Evolutionary conservation across 2,329 filamentous ascomycete genomes (phyloP).

Genomic region (Tolypocladium cylindrosporum): DNA sequence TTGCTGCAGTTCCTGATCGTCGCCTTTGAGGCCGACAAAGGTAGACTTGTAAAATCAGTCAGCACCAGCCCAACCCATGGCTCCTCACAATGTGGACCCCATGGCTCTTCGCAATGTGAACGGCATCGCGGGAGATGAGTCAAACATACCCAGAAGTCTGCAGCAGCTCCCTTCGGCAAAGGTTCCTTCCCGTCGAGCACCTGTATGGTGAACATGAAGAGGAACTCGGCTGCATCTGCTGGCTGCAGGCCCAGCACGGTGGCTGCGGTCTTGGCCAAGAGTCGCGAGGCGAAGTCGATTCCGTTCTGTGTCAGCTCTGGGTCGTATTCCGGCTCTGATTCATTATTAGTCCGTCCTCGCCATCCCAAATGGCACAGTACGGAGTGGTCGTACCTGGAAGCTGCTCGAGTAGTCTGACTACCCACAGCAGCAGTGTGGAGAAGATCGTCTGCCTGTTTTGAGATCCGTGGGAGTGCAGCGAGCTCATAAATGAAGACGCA

Average conservation of each 20-base stretch:
- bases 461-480: slow-evolving; percentile 36
- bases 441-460: slow-evolving; percentile 37
- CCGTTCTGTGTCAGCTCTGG: slow-evolving; percentile 64
- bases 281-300: slow-evolving; percentile 59
- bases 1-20: slow-evolving; percentile 30
- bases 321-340: slow-evolving; percentile 56
- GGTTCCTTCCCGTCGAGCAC: slow-evolving; percentile 63
- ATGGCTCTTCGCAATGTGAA: too few relatives aligned
- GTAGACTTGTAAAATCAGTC: slow-evolving; percentile 29
- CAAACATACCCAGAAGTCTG: slow-evolving; percentile 61
- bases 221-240: slow-evolving; percentile 46
- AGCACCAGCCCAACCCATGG: not conserved
- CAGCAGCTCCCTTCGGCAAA: slow-evolving; percentile 63
- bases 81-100: not conserved
- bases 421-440: slow-evolving; percentile 47
- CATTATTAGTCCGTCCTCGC: not conserved
- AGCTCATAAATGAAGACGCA: slow-evolving; percentile 59
- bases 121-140: not conserved
- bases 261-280: slow-evolving; percentile 51
- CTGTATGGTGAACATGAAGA: slow-evolving; percentile 63
- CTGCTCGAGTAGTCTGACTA: slow-evolving; percentile 49
- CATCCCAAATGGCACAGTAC: slow-evolving; percentile 5
- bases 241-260: slow-evolving; percentile 51
- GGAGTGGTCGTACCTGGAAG: slow-evolving; percentile 38
- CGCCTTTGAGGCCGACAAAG: slow-evolving; percentile 39